Evolutionary conservation across 2,329 filamentous ascomycete species (phyloP), one percentile per base, ranked within the genome.

Genomic region (Aureobasidium namibiae): DNA sequence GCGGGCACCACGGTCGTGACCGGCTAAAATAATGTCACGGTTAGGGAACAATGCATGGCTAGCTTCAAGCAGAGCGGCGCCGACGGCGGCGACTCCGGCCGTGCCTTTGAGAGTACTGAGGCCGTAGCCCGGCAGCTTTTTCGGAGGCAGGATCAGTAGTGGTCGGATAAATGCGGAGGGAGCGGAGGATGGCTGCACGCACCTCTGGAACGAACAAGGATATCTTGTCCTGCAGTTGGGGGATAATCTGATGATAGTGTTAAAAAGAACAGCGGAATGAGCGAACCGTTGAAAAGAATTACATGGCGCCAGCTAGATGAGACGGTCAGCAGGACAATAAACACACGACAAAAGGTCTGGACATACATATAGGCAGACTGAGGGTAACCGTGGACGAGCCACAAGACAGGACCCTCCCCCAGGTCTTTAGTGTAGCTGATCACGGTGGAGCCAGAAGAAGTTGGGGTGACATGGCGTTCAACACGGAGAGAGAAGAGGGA

Each of bases 1-100:
- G 9, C 78, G 73, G 2, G 75, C 78, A 42, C 79, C 78, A 33
- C 77, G 75, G 64, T 80, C 78, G 64, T 81, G 78, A 21, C 77
- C 77, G 39, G 72, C 73, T 58, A 80, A 72, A 60, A 80, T 73
- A 16, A 81, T 65, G 0, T 66, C 65, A 14, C 67, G 70, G 56
- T 63, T 62, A 4, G 62, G 61, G 61, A 78, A 73, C 39, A 71
- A 64, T 4, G 65, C 59, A 9, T 66, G 61, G 9, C 78, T 68
- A 7, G 72, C 69, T 63, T 73, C 69, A 44, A 80, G 67, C 46
- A 80, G 69, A n/a, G 74, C 70, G 4, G 65, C 63, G 16, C 76
- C 77, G 31, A 77, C 69, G 31, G 69, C 69, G 11, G 70, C 69
- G 70, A 69, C 23, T 65, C 64, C 67, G 13, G 66, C 63, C 8